These are phyloP conservation scores for Dactylellina drechsleri DNA, from an alignment of 2,329 filamentous ascomycete genomes.

Conservation along the genomic window DNA sequence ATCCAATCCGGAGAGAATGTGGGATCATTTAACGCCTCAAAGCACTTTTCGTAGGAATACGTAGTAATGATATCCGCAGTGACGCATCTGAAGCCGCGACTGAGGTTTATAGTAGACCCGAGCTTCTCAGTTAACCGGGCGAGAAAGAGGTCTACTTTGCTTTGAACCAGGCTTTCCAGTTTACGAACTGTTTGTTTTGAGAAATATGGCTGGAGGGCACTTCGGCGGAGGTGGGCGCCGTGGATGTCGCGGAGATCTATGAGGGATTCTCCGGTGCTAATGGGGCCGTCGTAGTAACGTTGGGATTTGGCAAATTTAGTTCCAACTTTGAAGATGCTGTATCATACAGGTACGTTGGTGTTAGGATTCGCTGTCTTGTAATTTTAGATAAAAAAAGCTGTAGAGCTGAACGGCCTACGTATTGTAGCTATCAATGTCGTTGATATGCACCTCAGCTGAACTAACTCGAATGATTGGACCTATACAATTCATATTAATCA, in stretches of 20 bases:
- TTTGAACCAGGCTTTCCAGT: slow-evolving; percentile 25
- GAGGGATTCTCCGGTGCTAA: not conserved
- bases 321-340: slow-evolving; percentile 30
- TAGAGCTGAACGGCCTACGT: slow-evolving; percentile 7
- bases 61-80: slow-evolving; percentile 33
- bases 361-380: not conserved
- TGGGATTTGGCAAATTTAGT: slow-evolving; percentile 21
- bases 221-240: slow-evolving; percentile 26
- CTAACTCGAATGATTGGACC: slow-evolving; percentile 62
- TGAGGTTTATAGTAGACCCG: slow-evolving; percentile 12
- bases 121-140: slow-evolving; percentile 6
- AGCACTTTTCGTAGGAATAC: slow-evolving; percentile 40
- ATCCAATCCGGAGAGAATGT: slow-evolving; percentile 24
- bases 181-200: slow-evolving; percentile 40
- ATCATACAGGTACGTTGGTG: not conserved
- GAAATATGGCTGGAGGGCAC: slow-evolving; percentile 35
- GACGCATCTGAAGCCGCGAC: slow-evolving; percentile 26
- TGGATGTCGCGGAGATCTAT: slow-evolving; percentile 17
- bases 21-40: slow-evolving; percentile 16
- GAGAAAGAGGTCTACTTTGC: slow-evolving; percentile 25
- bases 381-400: not conserved
- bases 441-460: slow-evolving; percentile 60
- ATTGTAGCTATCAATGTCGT: slow-evolving; percentile 58
- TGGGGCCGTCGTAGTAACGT: not conserved
- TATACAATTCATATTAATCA: slow-evolving; percentile 18